A percentile compares a stretch with the other conserved stretches of the same genome.
Evolutionary conservation across 306 rosid genomes (phyloP).

Genomic region (Rosa lucieae): DNA sequence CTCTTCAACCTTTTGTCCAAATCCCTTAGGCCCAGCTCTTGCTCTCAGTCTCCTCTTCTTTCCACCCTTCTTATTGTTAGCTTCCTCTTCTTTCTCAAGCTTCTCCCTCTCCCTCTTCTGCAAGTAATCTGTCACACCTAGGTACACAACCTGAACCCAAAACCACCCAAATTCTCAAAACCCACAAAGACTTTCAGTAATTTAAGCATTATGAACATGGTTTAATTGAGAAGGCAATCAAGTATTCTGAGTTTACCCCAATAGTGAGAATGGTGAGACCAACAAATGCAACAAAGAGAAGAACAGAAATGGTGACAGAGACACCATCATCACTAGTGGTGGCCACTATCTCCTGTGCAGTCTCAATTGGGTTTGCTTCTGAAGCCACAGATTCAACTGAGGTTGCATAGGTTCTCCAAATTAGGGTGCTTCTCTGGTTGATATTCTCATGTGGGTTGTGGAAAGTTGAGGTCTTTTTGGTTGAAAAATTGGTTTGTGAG

Average conservation of each 20-base stretch:
- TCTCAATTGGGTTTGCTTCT: conserved; percentile 43
- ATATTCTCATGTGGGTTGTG: conserved; percentile 23
- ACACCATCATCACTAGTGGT: conserved; percentile 44
- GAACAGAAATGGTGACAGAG: conserved; percentile 47
- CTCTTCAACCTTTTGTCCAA: conserved; percentile 66
- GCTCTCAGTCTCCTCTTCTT: conserved; percentile 55
- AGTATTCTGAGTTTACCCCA: conserved; percentile 53
- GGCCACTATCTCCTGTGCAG: conserved; percentile 50
- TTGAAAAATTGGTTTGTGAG: conserved; percentile 21
- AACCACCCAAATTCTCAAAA: not conserved
- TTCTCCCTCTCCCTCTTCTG: conserved; percentile 88
- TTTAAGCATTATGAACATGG: not conserved
- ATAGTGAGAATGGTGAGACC: conserved; percentile 69
- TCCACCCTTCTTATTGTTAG: conserved; percentile 37
- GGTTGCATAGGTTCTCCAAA: conserved; percentile 36
- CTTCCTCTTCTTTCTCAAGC: conserved; percentile 71
- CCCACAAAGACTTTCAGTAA: not conserved
- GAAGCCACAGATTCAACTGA: conserved; percentile 40
- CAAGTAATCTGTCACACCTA: conserved; percentile 75
- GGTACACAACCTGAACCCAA: conserved; percentile 63
- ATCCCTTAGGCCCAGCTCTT: conserved; percentile 74
- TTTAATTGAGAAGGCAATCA: not conserved
- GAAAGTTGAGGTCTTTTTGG: conserved; percentile 23
- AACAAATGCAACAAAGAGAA: conserved; percentile 69
- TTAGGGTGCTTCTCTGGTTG: conserved; percentile 17